Evolutionary conservation across 208 protist species (phyloP).

Genomic region (Trypanosoma vivax): DNA sequence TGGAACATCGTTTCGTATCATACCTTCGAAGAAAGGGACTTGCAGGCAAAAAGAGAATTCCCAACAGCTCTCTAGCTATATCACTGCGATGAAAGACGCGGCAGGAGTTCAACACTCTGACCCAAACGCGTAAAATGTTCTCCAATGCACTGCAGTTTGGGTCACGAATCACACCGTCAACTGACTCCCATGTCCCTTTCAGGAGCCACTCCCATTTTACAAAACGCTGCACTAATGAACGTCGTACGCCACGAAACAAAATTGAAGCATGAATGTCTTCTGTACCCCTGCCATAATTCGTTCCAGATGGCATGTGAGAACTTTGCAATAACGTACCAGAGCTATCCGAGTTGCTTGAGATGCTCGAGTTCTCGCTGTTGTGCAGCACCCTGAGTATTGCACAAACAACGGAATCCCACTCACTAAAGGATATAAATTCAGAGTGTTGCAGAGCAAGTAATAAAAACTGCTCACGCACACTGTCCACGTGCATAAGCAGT

Average conservation of each 20-base stretch:
- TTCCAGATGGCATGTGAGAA: no score
- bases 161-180: neutral
- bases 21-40: conserved; percentile 12
- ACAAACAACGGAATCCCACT: conserved; percentile 9
- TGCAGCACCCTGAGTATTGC: conserved; percentile 3
- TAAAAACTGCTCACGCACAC: conserved; percentile 1
- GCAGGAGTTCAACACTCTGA: conserved; percentile 10
- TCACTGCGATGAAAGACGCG: conserved; percentile 19
- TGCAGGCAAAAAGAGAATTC: conserved; percentile 20
- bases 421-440: neutral
- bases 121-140: conserved; percentile 9
- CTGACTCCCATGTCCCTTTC: conserved; percentile 9
- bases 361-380: neutral
- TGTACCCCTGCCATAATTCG: no score
- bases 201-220: conserved; percentile 23
- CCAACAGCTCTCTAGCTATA: conserved; percentile 21
- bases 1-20: no score
- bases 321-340: no score
- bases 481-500: conserved; percentile 8
- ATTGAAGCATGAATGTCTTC: no score
- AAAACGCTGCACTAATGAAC: conserved; percentile 13
- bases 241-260: neutral
- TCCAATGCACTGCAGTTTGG: neutral
- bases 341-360: neutral
- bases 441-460: neutral